Conservation (phyloP, 306 rosid species). For the Macrotyloma uniflorum region DNA sequence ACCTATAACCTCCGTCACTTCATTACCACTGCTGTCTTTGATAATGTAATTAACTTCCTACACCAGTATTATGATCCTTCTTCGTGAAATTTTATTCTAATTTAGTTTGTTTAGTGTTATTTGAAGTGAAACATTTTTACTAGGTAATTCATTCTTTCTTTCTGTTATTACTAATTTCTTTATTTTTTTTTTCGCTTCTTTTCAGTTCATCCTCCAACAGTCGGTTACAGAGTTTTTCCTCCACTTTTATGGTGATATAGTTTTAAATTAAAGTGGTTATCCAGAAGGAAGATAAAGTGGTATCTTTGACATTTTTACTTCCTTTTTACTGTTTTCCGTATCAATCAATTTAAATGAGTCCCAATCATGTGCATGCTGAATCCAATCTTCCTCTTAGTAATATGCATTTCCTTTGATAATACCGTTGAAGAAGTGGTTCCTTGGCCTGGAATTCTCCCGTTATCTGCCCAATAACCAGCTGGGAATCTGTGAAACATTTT, state of each 20-base stretch:
- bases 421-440: too few species aligned
- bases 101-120: not conserved
- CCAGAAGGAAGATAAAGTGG: not conserved
- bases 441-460: not conserved
- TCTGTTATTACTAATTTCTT: not conserved
- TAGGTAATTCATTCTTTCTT: not conserved
- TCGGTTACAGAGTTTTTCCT: not conserved
- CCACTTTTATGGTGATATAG: not conserved
- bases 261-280: not conserved
- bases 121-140: not conserved
- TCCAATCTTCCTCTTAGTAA: not conserved
- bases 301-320: not conserved
- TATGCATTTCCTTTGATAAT: not conserved
- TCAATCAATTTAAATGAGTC: not conserved
- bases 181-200: not conserved
- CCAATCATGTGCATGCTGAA: slow-evolving; percentile 23
- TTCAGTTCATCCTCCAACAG: not conserved
- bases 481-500: too few species aligned
- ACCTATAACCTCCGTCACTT: not conserved
- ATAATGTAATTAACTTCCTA: too few species aligned
- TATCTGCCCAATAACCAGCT: too few species aligned
- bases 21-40: not conserved
- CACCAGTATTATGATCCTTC: not conserved
- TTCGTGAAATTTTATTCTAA: not conserved
- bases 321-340: not conserved